These are phyloP conservation scores for Pseudogymnoascus sp. DNA, from an alignment of 2,329 filamentous ascomycete genomes.

Conservation along the genomic window DNA sequence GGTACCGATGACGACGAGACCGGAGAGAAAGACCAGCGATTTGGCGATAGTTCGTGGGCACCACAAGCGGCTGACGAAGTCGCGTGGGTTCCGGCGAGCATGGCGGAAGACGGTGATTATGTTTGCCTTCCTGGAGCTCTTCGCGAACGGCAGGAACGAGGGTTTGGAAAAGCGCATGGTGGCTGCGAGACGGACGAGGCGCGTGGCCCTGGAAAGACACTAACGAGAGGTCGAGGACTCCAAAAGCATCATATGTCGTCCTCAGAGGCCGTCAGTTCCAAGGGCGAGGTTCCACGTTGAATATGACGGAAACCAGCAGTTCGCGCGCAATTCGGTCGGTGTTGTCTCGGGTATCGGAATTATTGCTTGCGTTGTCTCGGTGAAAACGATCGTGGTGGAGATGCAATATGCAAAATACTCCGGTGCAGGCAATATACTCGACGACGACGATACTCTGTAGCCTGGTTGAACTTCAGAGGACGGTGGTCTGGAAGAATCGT, in stretches of 20 bases:
- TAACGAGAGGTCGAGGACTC: conserved; percentile 3
- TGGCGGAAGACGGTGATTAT: background rate
- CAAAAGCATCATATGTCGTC: conserved; percentile 6
- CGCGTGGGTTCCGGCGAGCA: conserved; percentile 3
- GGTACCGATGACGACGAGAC: background rate
- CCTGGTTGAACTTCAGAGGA: background rate
- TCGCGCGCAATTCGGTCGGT: background rate
- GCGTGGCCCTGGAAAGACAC: conserved; percentile 1
- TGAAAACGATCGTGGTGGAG: conserved; percentile 5
- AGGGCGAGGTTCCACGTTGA: background rate
- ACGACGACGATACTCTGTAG: background rate
- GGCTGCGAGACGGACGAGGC: background rate
- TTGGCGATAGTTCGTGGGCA: background rate
- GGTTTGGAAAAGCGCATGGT: conserved; percentile 1
- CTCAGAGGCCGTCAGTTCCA: background rate
- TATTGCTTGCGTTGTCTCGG: background rate
- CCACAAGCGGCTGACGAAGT: background rate
- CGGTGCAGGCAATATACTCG: background rate
- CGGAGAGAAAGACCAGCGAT: background rate
- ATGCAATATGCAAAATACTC: background rate
- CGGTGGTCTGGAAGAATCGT: conserved; percentile 1
- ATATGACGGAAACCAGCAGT: background rate
- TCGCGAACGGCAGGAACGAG: conserved; percentile 1
- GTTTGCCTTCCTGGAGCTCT: conserved; percentile 2
- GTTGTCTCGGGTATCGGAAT: conserved; percentile 1